These are phyloP conservation scores for Gossypium gossypioides DNA, from an alignment of 441 rosid species.

Conservation along the genomic window DNA sequence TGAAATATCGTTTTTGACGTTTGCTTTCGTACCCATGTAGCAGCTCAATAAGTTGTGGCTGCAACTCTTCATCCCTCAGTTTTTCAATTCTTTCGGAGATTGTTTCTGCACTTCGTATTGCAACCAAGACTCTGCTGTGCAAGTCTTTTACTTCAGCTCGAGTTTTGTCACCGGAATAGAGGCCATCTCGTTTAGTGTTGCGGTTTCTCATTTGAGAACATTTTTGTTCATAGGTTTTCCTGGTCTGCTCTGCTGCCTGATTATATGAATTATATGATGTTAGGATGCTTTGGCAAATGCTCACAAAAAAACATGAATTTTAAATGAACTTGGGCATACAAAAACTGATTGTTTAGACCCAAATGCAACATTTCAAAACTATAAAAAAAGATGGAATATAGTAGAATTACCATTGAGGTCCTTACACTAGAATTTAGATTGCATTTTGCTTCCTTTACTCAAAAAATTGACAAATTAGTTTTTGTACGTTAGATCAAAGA, in stretches of 20 bases:
- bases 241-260: slow-evolving; percentile 35
- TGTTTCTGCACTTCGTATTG: slow-evolving; percentile 36
- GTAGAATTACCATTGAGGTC: too few relatives aligned
- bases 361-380: background rate
- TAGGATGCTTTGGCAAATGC: background rate
- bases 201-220: slow-evolving; percentile 23
- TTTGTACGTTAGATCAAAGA: too few relatives aligned
- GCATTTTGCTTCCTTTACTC: too few relatives aligned
- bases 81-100: slow-evolving; percentile 43
- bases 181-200: slow-evolving; percentile 15
- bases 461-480: too few relatives aligned
- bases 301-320: background rate
- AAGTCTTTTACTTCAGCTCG: slow-evolving; percentile 31
- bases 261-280: background rate
- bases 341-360: background rate
- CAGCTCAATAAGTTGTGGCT: slow-evolving; percentile 50
- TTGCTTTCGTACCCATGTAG: slow-evolving; percentile 39
- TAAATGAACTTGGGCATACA: background rate
- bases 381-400: too few relatives aligned
- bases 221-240: slow-evolving; percentile 34
- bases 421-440: too few relatives aligned
- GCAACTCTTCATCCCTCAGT: slow-evolving; percentile 51
- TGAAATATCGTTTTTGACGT: background rate
- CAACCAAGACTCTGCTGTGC: slow-evolving; percentile 34
- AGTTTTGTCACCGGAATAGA: slow-evolving; percentile 23